A percentile compares a stretch with the other conserved stretches of the same genome.
These are phyloP conservation scores for Rhododendron henanense DNA, from an alignment of 148 eudicot genomes.

Conservation along the genomic window DNA sequence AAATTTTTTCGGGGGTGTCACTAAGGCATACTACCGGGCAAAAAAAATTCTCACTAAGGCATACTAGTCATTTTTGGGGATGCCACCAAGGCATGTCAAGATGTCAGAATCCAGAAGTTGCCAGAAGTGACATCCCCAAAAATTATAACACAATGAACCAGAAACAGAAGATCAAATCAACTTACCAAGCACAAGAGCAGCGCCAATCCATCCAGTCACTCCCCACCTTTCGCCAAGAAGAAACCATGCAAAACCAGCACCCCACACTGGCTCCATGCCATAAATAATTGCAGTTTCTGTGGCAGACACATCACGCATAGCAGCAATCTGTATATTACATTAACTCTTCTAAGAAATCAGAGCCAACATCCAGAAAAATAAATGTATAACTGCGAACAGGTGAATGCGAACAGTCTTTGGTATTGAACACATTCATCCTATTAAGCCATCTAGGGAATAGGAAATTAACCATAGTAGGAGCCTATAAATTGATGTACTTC, in stretches of 20 bases:
- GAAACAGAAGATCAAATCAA: neutral
- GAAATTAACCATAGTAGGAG: too few relatives aligned
- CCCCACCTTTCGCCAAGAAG: conserved; percentile 83
- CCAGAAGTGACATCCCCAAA: neutral
- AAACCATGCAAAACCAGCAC: conserved; percentile 86
- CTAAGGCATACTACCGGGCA: too few relatives aligned
- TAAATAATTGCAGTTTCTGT: conserved; percentile 64
- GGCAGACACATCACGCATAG: conserved; percentile 71
- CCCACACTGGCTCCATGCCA: conserved; percentile 73
- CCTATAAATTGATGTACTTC: too few relatives aligned
- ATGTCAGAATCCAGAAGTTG: neutral
- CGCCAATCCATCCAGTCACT: conserved; percentile 61
- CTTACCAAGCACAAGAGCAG: conserved; percentile 61
- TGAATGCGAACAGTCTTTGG: neutral
- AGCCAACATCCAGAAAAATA: neutral
- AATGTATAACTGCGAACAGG: neutral
- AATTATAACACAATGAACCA: neutral
- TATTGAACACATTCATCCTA: too few relatives aligned
- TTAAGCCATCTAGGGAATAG: too few relatives aligned
- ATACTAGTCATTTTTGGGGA: too few relatives aligned
- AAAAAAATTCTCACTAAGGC: too few relatives aligned
- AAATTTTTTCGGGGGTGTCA: too few relatives aligned
- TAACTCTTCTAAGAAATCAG: conserved; percentile 3
- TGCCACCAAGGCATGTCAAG: neutral
- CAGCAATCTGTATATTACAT: conserved; percentile 45